Base-by-base conservation (phyloP, 2,329 filamentous ascomycete species). In the Cladosporium sp. region DNA sequence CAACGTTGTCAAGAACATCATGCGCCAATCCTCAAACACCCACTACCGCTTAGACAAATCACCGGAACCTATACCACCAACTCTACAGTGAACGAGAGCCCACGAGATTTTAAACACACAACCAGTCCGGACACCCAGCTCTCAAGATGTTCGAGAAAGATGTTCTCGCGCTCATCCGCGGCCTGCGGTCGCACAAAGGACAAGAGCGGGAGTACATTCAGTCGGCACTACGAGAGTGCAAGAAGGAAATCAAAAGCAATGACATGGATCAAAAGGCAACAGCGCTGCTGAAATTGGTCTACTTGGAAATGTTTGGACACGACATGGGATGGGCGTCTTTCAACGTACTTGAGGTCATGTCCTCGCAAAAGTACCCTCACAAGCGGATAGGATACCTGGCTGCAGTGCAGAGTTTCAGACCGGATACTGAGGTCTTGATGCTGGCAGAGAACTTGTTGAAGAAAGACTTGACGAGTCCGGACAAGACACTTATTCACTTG, bases 291-390 rank as follows among this genome's bases (percentile, higher is more conserved):
- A 99, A 99, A 83, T 86, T 99, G 72, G 90, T 97, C 62, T 99
- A 99, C 78, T 87, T 99, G 70, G 95, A 99, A 78, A 99, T 99
- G 95, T 93, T 98, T 72, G 95, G 95, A 16, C 91, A 98, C 77
- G 95, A 98, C 79, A 99, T 99, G 95, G 97, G 94, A 3, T 99
- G 95, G 95, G 95, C 95, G 4, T 93, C 93, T 14, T 99, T 99
- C 80, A 92, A 99, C 77, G 94, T 98, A 61, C 89, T 99, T 57
- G 95, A 99, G 81, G 95, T 99, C 80, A 99, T 99, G 95, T 96
- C 93, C 43, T 96, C 92, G 46, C 85, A 90, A 57, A 98, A 97
- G 77, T 96, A 96, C 78, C 86, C 93, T 71, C 94, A 97, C 79
- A 99, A 99, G 80, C 87, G 94, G 70, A 92, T 97, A 53, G 95